A percentile compares a stretch with the other conserved stretches of the same genome.
phyloP scores from a whole-genome alignment of 1,284 basidiomycete genomes.

The Marasmius sp. region DNA sequence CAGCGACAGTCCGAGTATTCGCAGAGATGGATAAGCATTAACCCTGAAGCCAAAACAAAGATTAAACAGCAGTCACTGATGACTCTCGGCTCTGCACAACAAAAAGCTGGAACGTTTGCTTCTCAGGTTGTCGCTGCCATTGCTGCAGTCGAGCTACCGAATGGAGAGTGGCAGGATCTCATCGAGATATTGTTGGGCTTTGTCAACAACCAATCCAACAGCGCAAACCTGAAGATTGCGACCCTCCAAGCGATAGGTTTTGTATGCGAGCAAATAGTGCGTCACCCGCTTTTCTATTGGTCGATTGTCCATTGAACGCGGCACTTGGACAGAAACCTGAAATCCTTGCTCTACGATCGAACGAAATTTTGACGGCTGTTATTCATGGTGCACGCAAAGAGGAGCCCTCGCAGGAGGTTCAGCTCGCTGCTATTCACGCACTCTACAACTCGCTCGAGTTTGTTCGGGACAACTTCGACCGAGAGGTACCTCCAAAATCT shows the following conservation, averaged over 20 bases:
- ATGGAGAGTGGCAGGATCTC: slow-evolving; percentile 86
- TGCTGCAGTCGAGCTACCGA: slow-evolving; percentile 90
- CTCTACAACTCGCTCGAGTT: slow-evolving; percentile 97
- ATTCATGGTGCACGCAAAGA: slow-evolving; percentile 98
- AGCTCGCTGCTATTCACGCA: slow-evolving; percentile 92
- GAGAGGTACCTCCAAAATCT: slow-evolving; percentile 64
- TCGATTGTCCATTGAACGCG: neutral
- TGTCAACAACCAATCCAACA: slow-evolving; percentile 69
- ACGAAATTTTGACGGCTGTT: slow-evolving; percentile 98
- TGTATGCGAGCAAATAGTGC: slow-evolving; percentile 93
- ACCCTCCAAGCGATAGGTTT: slow-evolving; percentile 96
- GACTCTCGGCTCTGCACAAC: slow-evolving; percentile 75
- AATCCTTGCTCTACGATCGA: slow-evolving; percentile 85
- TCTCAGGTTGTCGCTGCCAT: slow-evolving; percentile 95
- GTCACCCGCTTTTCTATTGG: slow-evolving; percentile 33
- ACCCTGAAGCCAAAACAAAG: slow-evolving; percentile 68
- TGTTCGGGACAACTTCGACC: slow-evolving; percentile 96
- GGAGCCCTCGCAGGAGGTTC: slow-evolving; percentile 91
- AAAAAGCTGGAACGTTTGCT: slow-evolving; percentile 82
- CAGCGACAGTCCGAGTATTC: slow-evolving; percentile 77
- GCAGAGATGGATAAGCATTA: slow-evolving; percentile 80
- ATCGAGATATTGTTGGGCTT: slow-evolving; percentile 88
- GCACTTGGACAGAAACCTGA: slow-evolving; percentile 74
- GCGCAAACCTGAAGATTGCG: slow-evolving; percentile 81
- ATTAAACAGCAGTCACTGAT: slow-evolving; percentile 89